Base-by-base conservation (phyloP, 2,329 filamentous ascomycete species). In the Talaromyces marneffei region DNA sequence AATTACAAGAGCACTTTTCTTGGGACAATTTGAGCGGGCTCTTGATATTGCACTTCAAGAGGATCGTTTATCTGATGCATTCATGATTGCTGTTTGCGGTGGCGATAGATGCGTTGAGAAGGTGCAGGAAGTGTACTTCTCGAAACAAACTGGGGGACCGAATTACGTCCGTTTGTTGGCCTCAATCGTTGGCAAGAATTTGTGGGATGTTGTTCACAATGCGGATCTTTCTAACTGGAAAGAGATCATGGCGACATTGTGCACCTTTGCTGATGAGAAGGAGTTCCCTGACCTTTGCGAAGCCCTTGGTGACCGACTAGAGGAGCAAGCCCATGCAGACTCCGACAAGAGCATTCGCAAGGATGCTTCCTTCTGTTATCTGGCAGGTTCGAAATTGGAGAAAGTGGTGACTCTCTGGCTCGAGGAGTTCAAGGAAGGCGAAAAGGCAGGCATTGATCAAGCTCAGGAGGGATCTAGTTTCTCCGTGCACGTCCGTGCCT, bases 201-300 rank as follows among this genome's bases (percentile, higher is more conserved):
- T 99, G 1, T 97, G 93, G 94, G 94, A 99, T 77, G 85, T 97
- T 50, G 94, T 97, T 7, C 91, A 97, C 78, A 99, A 99, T 70
- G 94, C 93, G 7, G 90, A 97, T 70, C 79, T 99, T 50, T 83
- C 84, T 57, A 90, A 94, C 76, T 99, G 94, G 95, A 97, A 95
- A 78, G 94, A 97, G 76, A 88, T 93, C 2, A 95, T 99, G 90
- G 92, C 91, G 29, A 90, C 92, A 0, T 80, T 99, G 59, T 99
- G 94, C 83, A 97, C 94, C 0, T 99, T 93, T 75, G 94, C 94
- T 0, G 88, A 95, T 65, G 89, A 92, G 48, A 85, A 85, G 40
- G 93, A 99, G 68, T 99, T 99, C 73, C 86, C 93, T 4, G 92
- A 97, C 72, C 86, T 99, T 10, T 99, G 93, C 71, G 94, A 99